Base-by-base conservation (phyloP, 139 green algal genomes). In the Marvania coccoides region DNA sequence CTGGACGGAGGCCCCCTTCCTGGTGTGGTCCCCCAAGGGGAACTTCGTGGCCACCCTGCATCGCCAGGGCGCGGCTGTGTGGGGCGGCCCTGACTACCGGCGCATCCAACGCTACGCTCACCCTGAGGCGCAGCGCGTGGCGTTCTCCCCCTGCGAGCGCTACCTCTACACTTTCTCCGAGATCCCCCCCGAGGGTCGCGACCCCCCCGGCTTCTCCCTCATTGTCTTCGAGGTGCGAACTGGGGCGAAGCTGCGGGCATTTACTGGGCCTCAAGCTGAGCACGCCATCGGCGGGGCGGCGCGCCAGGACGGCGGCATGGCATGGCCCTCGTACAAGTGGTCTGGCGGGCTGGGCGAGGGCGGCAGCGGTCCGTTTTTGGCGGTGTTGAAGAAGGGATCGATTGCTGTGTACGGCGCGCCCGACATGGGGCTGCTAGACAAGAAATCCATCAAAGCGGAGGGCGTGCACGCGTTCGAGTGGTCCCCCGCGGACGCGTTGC, bases 291-390 rank as follows among this genome's bases (percentile, higher is more conserved):
- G 82, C 24, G 63, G 75, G 29, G 65, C 78, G 6, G 77, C 71
- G 14, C 78, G 79, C 2, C 67, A 60, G n/a, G 78, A 76, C 55
- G 82, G 84, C 34, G 73, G 81, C 37, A 72, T 90, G 19, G 66
- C 71, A 35, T 97, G 89, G 89, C 89, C 92, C 3, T 69, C 95
- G n/a, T 95, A 96, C 83, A 90, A 94, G 73, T 99, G 94, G 92
- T 77, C 78, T 6, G 90, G 89, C 29, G 84, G 87, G 63, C 54
- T 47, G 3, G 73, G 87, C 3, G 86, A 93, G 74, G 53, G 72
- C 67, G 46, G 57, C 39, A 5, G 34, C 23, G 35, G 61, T 48
- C 72, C 74, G 37, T 97, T 88, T 74, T 92, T 96, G 70, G 93
- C 94, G 12, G 74, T 84, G 36, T 58, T 80, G 67, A 71, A 60